A percentile compares a stretch with the other conserved stretches of the same genome.
Conservation (phyloP, 1,284 basidiomycete genomes). For the Rugiboletus extremiorientalis region DNA sequence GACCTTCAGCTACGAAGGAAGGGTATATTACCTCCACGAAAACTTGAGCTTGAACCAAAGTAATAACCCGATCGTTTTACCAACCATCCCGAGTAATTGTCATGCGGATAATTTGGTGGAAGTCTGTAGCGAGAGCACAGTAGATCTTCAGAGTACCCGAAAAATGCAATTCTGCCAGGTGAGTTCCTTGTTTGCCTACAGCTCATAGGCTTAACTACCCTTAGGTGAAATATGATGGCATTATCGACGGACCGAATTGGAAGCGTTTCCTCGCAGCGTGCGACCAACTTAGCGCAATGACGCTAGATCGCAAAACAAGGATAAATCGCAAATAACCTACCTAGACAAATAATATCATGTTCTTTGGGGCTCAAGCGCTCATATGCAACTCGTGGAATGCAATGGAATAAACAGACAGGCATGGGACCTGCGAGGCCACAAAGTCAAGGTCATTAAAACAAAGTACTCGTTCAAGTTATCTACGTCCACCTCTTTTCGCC, state of each 20-base stretch:
- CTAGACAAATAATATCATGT: slow-evolving; percentile 13
- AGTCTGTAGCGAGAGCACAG: slow-evolving; percentile 42
- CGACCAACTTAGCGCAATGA: slow-evolving; percentile 42
- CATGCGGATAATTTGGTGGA: slow-evolving; percentile 13
- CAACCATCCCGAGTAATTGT: neutral
- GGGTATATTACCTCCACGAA: slow-evolving; percentile 50
- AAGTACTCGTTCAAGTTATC: slow-evolving; percentile 1
- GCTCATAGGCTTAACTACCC: slow-evolving; percentile 1
- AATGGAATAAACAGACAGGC: neutral
- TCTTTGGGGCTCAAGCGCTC: too few relatives aligned
- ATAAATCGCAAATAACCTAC: slow-evolving; percentile 8
- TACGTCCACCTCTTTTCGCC: slow-evolving; percentile 51
- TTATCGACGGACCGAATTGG: slow-evolving; percentile 47
- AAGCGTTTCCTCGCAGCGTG: slow-evolving; percentile 51
- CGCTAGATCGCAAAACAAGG: slow-evolving; percentile 17
- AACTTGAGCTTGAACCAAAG: slow-evolving; percentile 52
- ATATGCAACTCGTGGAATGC: neutral
- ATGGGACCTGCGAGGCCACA: neutral
- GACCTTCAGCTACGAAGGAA: slow-evolving; percentile 39
- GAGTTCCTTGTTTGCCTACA: slow-evolving; percentile 2
- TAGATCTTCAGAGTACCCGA: slow-evolving; percentile 58
- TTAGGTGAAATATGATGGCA: slow-evolving; percentile 49
- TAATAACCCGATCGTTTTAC: slow-evolving; percentile 28
- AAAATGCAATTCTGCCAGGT: slow-evolving; percentile 58
- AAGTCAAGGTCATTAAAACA: slow-evolving; percentile 2